phyloP scores from a whole-genome alignment of 768 basidiomycete genomes.

The Nidula microcarpa region DNA sequence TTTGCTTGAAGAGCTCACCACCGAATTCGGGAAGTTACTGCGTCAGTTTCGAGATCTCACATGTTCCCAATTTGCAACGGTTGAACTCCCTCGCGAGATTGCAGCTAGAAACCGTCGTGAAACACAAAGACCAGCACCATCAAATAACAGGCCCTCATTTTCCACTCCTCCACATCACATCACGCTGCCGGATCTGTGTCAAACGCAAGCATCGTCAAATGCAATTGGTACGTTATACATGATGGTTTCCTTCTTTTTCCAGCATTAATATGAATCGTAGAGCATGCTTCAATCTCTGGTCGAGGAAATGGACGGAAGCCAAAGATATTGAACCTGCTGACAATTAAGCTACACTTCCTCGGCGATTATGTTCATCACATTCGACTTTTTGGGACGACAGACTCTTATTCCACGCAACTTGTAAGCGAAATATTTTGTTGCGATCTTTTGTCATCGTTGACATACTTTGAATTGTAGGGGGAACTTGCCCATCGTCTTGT shows the following conservation, averaged over 20 bases:
- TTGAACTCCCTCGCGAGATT: slow-evolving; percentile 25
- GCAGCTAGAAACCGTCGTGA: slow-evolving; percentile 15
- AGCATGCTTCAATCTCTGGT: too few relatives aligned
- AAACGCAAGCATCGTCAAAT: background rate
- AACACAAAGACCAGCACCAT: too few relatives aligned
- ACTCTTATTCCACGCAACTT: slow-evolving; percentile 25
- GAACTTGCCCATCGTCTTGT: slow-evolving; percentile 30
- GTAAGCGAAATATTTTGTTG: slow-evolving; percentile 12
- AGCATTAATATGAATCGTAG: too few relatives aligned
- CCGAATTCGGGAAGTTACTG: slow-evolving; percentile 16
- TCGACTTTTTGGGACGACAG: slow-evolving; percentile 14
- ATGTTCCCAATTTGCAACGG: slow-evolving; percentile 8
- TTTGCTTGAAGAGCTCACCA: slow-evolving; percentile 18
- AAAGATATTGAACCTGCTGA: slow-evolving; percentile 14
- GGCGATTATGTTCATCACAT: slow-evolving; percentile 17
- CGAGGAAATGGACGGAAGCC: too few relatives aligned
- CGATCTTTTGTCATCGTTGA: background rate
- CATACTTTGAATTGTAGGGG: slow-evolving; percentile 17
- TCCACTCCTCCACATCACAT: too few relatives aligned
- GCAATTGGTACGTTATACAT: too few relatives aligned
- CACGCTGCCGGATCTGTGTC: too few relatives aligned
- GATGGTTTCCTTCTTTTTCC: too few relatives aligned
- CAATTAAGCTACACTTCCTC: slow-evolving; percentile 23
- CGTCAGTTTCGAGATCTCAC: slow-evolving; percentile 20
- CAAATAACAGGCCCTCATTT: too few relatives aligned